phyloP scores from a whole-genome alignment of 2,329 filamentous ascomycete species.

The Claviceps monticola region DNA sequence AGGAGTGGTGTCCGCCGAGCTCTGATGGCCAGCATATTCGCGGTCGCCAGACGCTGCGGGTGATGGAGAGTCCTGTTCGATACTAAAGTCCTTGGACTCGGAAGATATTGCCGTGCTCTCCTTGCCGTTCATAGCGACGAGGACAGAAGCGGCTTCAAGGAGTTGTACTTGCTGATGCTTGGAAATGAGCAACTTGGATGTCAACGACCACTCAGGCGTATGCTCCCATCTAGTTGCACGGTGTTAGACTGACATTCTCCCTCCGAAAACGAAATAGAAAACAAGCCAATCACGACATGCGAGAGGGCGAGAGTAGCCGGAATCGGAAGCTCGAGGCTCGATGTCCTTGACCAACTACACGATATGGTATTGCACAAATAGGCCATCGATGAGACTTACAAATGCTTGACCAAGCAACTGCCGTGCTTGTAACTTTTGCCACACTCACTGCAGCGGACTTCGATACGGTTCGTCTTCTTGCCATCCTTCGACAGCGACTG shows the following conservation, averaged over 20 bases:
- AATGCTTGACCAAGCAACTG: constrained; percentile 99
- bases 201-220: constrained; percentile 93
- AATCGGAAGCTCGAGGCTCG: not conserved
- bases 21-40: constrained; percentile 61
- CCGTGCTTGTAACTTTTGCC: constrained; percentile 99
- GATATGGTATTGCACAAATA: constrained; percentile 11
- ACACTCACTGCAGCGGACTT: constrained; percentile 93
- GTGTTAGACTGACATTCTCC: constrained; percentile 3
- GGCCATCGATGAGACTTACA: constrained; percentile 61
- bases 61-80: constrained; percentile 70
- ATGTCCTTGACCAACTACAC: not conserved
- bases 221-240: constrained; percentile 76
- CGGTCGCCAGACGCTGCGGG: constrained; percentile 71
- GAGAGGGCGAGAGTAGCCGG: not conserved
- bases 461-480: constrained; percentile 68
- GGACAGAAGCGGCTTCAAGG: constrained; percentile 88
- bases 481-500: constrained; percentile 70
- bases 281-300: not conserved
- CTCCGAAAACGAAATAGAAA: not conserved
- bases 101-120: constrained; percentile 45
- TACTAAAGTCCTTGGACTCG: constrained; percentile 54
- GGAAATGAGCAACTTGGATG: constrained; percentile 93
- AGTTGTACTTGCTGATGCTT: constrained; percentile 99
- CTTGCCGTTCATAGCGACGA: constrained; percentile 71
- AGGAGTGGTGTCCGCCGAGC: constrained; percentile 85